phyloP scores from a whole-genome alignment of 2,329 filamentous ascomycete genomes.

The Aureobasidium melanogenum region DNA sequence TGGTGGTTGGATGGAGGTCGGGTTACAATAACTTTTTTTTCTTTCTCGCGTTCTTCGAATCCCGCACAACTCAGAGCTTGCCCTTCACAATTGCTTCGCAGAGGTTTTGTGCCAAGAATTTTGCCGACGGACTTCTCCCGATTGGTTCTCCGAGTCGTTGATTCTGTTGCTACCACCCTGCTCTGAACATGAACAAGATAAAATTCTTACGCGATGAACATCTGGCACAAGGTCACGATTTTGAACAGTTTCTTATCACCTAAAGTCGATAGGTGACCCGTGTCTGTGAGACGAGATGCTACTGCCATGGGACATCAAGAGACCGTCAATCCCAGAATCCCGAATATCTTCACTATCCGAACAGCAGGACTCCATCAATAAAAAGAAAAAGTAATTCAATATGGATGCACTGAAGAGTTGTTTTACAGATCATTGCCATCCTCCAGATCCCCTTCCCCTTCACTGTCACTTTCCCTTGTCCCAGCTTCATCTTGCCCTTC shows the following conservation, averaged over 20 bases:
- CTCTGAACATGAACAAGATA: background rate
- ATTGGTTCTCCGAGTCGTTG: background rate
- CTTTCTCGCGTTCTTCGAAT: background rate
- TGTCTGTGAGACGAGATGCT: too few relatives aligned
- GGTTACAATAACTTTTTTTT: background rate
- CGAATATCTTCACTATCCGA: background rate
- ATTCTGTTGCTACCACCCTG: background rate
- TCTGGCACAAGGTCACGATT: background rate
- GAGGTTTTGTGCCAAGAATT: constrained; percentile 3
- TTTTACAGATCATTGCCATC: background rate
- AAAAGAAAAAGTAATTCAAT: background rate
- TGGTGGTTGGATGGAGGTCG: background rate
- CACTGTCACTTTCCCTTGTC: background rate
- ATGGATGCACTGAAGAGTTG: background rate
- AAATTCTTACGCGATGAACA: background rate
- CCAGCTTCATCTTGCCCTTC: background rate
- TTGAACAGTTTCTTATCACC: background rate
- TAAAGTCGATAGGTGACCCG: too few relatives aligned
- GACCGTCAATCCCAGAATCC: background rate
- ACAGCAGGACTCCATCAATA: too few relatives aligned
- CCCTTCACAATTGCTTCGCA: background rate
- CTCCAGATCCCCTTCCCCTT: background rate
- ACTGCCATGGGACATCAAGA: too few relatives aligned
- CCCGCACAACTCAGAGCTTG: background rate
- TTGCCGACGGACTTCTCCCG: background rate